These are phyloP conservation scores for Fusarium odoratissimum DNA, from an alignment of 2,329 filamentous ascomycete genomes.

Conservation along the genomic window DNA sequence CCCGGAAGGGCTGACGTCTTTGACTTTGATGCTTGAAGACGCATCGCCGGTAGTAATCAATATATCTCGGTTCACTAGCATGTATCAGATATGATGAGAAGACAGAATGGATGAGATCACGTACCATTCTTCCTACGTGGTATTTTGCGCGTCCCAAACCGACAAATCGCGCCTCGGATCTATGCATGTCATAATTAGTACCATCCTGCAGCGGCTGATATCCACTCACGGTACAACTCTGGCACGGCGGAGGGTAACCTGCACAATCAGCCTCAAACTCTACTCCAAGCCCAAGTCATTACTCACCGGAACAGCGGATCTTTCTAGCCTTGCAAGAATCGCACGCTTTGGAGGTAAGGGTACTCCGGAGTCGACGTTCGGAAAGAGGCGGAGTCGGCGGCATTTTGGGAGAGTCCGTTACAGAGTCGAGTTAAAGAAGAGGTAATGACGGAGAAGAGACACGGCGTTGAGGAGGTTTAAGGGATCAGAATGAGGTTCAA, in stretches of 20 bases:
- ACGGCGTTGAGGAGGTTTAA: background rate
- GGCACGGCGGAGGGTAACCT: conserved; percentile 39
- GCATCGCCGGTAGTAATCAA: background rate
- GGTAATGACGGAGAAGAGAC: background rate
- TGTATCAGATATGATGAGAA: background rate
- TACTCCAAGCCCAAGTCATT: no score
- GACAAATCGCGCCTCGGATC: conserved; percentile 21
- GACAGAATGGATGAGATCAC: background rate
- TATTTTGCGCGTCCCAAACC: conserved; percentile 36
- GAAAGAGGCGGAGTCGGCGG: background rate
- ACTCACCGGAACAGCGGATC: conserved; percentile 38
- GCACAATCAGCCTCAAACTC: background rate
- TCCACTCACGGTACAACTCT: conserved; percentile 27
- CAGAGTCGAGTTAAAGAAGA: no score
- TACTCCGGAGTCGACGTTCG: conserved; percentile 21
- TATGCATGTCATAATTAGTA: background rate
- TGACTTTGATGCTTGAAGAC: accelerated
- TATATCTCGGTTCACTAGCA: conserved; percentile 20
- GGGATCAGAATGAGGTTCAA: background rate
- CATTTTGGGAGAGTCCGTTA: background rate
- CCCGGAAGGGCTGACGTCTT: background rate
- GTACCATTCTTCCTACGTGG: conserved; percentile 37
- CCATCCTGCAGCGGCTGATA: accelerated
- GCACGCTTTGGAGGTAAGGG: conserved; percentile 37
- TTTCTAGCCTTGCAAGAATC: conserved; percentile 39